Evolutionary conservation across 495 filamentous ascomycete genomes (phyloP).

Genomic region (Penicillium roqueforti): DNA sequence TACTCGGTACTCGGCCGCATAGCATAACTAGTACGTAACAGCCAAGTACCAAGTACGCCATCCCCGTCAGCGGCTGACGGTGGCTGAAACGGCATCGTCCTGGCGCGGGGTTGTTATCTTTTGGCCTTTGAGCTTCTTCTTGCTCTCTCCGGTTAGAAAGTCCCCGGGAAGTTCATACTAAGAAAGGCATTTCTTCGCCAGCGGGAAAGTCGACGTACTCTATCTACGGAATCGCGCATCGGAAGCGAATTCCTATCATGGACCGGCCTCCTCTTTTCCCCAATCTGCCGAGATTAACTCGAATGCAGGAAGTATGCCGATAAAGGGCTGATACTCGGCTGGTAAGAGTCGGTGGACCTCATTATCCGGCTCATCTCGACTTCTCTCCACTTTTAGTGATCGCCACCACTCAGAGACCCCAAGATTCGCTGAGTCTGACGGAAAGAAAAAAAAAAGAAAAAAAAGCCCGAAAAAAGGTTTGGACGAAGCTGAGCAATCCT

Average conservation of each 20-base stretch:
- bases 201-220: neutral
- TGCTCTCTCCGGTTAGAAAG: neutral
- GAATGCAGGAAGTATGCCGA: neutral
- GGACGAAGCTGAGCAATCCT: neutral
- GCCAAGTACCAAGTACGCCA: conserved; percentile 4
- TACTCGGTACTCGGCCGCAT: conserved; percentile 1
- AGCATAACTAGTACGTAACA: neutral
- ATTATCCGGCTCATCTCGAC: neutral
- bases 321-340: neutral
- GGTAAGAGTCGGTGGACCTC: neutral
- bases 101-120: neutral
- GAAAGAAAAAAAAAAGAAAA: neutral
- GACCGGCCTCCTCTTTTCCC: neutral
- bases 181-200: neutral
- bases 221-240: neutral
- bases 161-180: neutral
- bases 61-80: neutral
- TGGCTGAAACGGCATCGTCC: neutral
- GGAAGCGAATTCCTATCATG: conserved; percentile 5
- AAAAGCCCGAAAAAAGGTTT: neutral
- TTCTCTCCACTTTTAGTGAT: conserved; percentile 1
- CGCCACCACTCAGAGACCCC: conserved; percentile 8
- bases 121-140: neutral
- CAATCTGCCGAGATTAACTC: neutral
- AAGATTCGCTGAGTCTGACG: conserved; percentile 7